Evolutionary conservation across 2,329 filamentous ascomycete species (phyloP).

Genomic region (Diaporthe sp.): DNA sequence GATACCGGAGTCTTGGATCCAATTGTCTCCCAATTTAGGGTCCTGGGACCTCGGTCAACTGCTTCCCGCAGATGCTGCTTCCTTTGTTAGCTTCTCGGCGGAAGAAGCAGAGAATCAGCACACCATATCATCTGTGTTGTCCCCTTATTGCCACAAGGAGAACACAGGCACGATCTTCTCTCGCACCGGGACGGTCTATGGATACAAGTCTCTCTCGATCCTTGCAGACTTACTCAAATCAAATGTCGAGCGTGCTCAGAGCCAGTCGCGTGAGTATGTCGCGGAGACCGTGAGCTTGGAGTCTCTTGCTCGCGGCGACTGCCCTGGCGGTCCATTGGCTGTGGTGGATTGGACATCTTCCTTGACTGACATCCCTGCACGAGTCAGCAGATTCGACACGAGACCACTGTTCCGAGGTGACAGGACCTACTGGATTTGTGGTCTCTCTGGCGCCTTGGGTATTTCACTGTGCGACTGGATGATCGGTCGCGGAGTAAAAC

Average conservation of each 20-base stretch:
- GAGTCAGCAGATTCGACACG: neutral
- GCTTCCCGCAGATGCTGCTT: neutral
- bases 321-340: neutral
- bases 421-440: conserved; percentile 27
- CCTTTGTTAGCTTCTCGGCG: neutral
- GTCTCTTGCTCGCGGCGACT: neutral
- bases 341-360: conserved; percentile 22
- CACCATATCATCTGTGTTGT: neutral
- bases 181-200: neutral
- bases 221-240: neutral
- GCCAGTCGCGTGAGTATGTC: neutral
- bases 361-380: neutral
- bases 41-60: neutral
- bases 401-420: neutral
- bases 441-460: conserved; percentile 25
- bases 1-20: neutral
- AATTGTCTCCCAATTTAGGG: neutral
- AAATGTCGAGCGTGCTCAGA: neutral
- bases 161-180: neutral
- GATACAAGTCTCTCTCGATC: neutral
- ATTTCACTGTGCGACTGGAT: conserved; percentile 26
- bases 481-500: conserved; percentile 39
- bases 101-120: neutral
- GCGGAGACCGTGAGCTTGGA: neutral
- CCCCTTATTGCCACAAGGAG: neutral